phyloP scores from a whole-genome alignment of 164 flowering plant species.

The Kingdonia uniflora region DNA sequence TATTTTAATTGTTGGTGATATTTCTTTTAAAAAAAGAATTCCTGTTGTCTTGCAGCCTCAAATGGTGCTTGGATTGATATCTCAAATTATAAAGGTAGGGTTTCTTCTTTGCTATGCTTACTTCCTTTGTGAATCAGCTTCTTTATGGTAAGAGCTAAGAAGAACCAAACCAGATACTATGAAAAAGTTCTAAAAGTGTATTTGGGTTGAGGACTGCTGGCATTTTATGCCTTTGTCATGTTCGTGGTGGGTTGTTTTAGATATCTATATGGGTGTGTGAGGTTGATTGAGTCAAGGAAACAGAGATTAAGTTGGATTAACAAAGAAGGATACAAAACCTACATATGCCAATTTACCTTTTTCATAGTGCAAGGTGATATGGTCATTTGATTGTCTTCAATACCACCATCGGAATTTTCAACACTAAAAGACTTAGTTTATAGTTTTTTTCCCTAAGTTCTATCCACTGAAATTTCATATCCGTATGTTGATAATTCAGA shows the following conservation, averaged over 20 bases:
- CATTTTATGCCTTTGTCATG: background rate
- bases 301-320: no score
- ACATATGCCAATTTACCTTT: no score
- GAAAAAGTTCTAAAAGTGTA: background rate
- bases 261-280: background rate
- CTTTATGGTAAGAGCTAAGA: background rate
- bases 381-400: no score
- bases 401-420: no score
- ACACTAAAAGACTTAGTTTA: no score
- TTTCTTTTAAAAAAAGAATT: no score
- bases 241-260: background rate
- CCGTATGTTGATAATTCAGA: constrained; percentile 31
- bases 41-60: constrained; percentile 50
- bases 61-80: constrained; percentile 80
- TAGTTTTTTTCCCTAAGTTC: no score
- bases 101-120: background rate
- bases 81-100: constrained; percentile 85
- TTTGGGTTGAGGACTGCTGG: background rate
- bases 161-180: background rate
- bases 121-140: background rate
- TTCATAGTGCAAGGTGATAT: no score
- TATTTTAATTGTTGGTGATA: no score
- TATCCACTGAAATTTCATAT: background rate
- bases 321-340: no score
- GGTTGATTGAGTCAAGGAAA: no score